Percentiles rank a stretch among this genome's conserved stretches.
Conservation (phyloP, 116 monocot species). For the Cymodocea nodosa region DNA sequence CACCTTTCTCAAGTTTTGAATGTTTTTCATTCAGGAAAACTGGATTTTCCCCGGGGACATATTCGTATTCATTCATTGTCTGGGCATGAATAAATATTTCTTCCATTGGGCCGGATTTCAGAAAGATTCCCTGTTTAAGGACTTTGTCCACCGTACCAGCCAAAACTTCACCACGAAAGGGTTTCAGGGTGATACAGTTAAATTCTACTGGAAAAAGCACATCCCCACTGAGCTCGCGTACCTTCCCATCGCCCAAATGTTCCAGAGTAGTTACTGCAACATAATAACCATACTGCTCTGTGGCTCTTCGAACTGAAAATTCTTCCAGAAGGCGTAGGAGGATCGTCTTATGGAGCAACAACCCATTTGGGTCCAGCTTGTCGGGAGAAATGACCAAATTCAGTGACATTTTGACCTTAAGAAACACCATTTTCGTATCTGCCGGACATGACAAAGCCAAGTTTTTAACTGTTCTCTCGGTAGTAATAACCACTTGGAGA, state of each 20-base stretch:
- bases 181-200: conserved; percentile 57
- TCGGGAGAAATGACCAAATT: conserved; percentile 43
- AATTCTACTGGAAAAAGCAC: conserved; percentile 65
- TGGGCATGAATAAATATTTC: conserved; percentile 49
- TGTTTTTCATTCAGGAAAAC: conserved; percentile 49
- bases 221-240: conserved; percentile 40
- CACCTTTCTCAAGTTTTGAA: conserved; percentile 46
- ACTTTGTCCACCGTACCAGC: conserved; percentile 54
- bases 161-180: conserved; percentile 52
- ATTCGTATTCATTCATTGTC: conserved; percentile 49
- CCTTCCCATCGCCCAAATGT: conserved; percentile 42
- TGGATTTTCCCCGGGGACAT: conserved; percentile 41
- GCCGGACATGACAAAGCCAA: not conserved
- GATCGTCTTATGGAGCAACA: conserved; percentile 46
- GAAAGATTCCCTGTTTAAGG: conserved; percentile 56
- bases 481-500: no score
- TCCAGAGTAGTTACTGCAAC: conserved; percentile 47
- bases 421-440: conserved; percentile 26
- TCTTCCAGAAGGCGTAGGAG: conserved; percentile 53
- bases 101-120: conserved; percentile 56
- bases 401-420: conserved; percentile 48
- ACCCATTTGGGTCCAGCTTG: conserved; percentile 35
- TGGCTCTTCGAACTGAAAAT: conserved; percentile 44
- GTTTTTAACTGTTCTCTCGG: no score
- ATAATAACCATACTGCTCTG: conserved; percentile 54